phyloP scores from a whole-genome alignment of 1,139 yeast genomes.

The Magnusiomyces tetraspermus region DNA sequence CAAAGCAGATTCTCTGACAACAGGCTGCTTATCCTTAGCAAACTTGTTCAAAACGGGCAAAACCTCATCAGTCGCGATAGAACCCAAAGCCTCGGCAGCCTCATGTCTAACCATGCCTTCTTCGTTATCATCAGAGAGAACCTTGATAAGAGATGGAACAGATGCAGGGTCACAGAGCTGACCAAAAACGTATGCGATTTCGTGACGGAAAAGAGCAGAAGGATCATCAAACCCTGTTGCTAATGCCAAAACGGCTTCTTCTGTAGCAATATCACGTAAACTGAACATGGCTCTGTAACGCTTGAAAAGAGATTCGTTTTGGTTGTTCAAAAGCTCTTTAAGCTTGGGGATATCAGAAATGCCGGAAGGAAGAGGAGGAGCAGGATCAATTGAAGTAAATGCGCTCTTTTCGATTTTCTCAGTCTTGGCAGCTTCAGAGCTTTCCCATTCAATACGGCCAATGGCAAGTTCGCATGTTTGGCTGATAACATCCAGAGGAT shows the following conservation, averaged over 20 bases:
- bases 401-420: slow-evolving; percentile 70
- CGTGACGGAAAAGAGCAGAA: slow-evolving; percentile 92
- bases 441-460: slow-evolving; percentile 89
- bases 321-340: slow-evolving; percentile 63
- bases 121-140: slow-evolving; percentile 64
- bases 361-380: slow-evolving; percentile 81
- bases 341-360: slow-evolving; percentile 51
- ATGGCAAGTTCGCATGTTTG: slow-evolving; percentile 99
- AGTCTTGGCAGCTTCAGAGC: slow-evolving; percentile 49
- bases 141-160: slow-evolving; percentile 78
- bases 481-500: slow-evolving; percentile 79
- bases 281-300: slow-evolving; percentile 98
- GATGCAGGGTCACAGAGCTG: slow-evolving; percentile 92
- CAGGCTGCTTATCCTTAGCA: slow-evolving; percentile 72
- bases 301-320: slow-evolving; percentile 70
- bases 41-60: slow-evolving; percentile 75
- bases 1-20: slow-evolving; percentile 91
- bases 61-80: slow-evolving; percentile 95
- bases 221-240: slow-evolving; percentile 86
- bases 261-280: slow-evolving; percentile 86
- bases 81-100: slow-evolving; percentile 97
- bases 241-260: slow-evolving; percentile 84
- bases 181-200: slow-evolving; percentile 96
- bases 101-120: slow-evolving; percentile 99
- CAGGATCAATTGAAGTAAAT: slow-evolving; percentile 90